Evolutionary conservation across 2,329 filamentous ascomycete species (phyloP).

Genomic region (Rugonectria rugulosa): DNA sequence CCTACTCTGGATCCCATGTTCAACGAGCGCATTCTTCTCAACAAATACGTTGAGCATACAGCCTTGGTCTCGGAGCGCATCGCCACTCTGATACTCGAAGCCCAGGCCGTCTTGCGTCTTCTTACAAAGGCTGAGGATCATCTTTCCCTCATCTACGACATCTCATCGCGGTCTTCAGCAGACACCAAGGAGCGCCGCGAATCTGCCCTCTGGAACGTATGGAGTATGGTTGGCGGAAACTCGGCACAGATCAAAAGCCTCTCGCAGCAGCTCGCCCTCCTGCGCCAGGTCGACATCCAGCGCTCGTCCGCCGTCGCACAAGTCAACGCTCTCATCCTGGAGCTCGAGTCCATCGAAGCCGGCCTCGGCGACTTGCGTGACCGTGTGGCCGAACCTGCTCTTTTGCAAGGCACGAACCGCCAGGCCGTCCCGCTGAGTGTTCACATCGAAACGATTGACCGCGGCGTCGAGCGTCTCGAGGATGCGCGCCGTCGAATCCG

Average conservation of each 20-base stretch:
- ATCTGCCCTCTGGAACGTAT: constrained; percentile 73
- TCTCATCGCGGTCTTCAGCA: constrained; percentile 70
- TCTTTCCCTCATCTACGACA: constrained; percentile 73
- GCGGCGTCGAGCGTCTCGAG: constrained; percentile 76
- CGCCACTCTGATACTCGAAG: constrained; percentile 70
- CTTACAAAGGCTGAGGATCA: constrained; percentile 74
- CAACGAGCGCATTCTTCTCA: constrained; percentile 66
- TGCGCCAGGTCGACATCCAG: constrained; percentile 72
- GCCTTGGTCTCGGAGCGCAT: constrained; percentile 75
- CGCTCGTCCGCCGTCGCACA: constrained; percentile 71
- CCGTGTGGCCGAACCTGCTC: constrained; percentile 71
- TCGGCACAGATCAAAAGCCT: constrained; percentile 65
- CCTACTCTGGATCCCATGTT: constrained; percentile 55
- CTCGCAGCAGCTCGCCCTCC: constrained; percentile 67
- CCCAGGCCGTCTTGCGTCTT: constrained; percentile 70
- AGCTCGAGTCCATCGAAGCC: constrained; percentile 76
- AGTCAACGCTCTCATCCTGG: constrained; percentile 73
- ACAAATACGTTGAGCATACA: constrained; percentile 80
- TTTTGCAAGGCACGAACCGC: constrained; percentile 53
- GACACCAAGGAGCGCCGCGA: constrained; percentile 66
- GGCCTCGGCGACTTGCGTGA: constrained; percentile 76
- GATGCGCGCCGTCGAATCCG: constrained; percentile 66
- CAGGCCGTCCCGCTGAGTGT: constrained; percentile 68
- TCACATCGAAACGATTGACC: constrained; percentile 78
- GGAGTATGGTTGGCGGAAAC: constrained; percentile 79